Evolutionary conservation across 768 basidiomycete genomes (phyloP).

Genomic region (Amanita thiersii): DNA sequence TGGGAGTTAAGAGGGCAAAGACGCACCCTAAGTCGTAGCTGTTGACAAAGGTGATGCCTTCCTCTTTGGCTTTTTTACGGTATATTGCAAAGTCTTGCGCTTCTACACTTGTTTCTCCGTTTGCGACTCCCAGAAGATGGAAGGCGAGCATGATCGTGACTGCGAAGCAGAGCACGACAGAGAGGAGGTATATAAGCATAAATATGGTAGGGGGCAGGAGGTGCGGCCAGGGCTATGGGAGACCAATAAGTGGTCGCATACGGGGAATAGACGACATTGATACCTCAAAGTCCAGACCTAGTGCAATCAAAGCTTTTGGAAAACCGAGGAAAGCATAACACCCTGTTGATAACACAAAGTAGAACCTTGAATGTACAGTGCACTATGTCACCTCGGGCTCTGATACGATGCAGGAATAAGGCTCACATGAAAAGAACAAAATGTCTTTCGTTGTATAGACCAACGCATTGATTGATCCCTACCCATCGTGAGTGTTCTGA

Average conservation of each 20-base stretch:
- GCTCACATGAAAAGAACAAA: conserved; percentile 91
- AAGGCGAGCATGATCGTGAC: conserved; percentile 52
- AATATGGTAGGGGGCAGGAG: conserved; percentile 61
- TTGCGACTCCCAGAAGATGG: conserved; percentile 63
- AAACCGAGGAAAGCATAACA: conserved; percentile 61
- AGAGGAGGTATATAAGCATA: conserved; percentile 48
- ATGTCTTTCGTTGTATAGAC: conserved; percentile 90
- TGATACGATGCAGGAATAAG: not conserved
- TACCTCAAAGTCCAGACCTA: conserved; percentile 46
- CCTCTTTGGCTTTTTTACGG: conserved; percentile 50
- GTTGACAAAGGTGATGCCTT: conserved; percentile 77
- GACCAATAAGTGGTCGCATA: not conserved
- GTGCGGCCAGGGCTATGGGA: conserved; percentile 43
- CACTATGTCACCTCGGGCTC: not conserved
- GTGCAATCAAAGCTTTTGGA: conserved; percentile 42
- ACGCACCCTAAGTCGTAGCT: conserved; percentile 83
- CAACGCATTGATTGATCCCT: conserved; percentile 99
- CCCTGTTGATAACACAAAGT: conserved; percentile 67
- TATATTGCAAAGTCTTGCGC: conserved; percentile 82
- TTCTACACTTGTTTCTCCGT: conserved; percentile 87
- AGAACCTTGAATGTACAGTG: conserved; percentile 47
- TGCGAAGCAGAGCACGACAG: conserved; percentile 3
- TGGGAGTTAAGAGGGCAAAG: not conserved
- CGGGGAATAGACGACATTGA: not conserved
- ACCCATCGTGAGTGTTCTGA: conserved; percentile 5